Base-by-base conservation (phyloP, 139 green algal species). In the Chlorella vulgaris region DNA sequence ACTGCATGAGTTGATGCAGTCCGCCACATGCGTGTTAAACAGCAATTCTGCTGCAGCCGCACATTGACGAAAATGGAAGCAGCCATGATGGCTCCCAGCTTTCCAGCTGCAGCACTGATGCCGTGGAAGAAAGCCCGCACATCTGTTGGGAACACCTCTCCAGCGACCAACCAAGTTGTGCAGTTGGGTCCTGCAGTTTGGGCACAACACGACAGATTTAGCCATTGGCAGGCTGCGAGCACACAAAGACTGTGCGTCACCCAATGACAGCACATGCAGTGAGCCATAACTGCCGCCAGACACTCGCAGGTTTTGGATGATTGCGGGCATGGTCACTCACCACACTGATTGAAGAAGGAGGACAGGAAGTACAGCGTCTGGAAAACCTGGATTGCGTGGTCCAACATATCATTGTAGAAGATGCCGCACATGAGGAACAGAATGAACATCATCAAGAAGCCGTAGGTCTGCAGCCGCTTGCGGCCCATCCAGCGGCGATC, bases 301-400 rank as follows among this genome's bases (percentile, higher is more conserved):
- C n/a, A n/a, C n/a, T n/a, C n/a, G n/a, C n/a, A n/a, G n/a, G n/a
- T n/a, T n/a, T n/a, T n/a, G n/a, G n/a, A n/a, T n/a, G n/a, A n/a
- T n/a, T n/a, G n/a, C n/a, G n/a, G n/a, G n/a, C n/a, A n/a, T n/a
- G n/a, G n/a, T n/a, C n/a, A n/a, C n/a, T n/a, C n/a, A n/a, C 87
- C 88, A 71, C 93, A 93, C 83, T 95, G 93, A 82, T 91, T 91
- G 85, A 88, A 96, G 88, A 95, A 96, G 28, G 76, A 89, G 22
- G 77, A 89, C 47, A 95, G 89, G 85, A 93, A 96, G 85, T 96
- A 96, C 1, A 96, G 80, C 38, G 91, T 89, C 81, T 80, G 75
- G 19, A 84, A 63, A 47, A 80, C 69, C 28, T 88, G 69, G 47
- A 76, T 75, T n/a, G 58, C 79, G 26, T 80, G 43, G 28, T 63